These are phyloP conservation scores for Cladosporium sp. DNA, from an alignment of 2,329 filamentous ascomycete genomes.

Conservation along the genomic window DNA sequence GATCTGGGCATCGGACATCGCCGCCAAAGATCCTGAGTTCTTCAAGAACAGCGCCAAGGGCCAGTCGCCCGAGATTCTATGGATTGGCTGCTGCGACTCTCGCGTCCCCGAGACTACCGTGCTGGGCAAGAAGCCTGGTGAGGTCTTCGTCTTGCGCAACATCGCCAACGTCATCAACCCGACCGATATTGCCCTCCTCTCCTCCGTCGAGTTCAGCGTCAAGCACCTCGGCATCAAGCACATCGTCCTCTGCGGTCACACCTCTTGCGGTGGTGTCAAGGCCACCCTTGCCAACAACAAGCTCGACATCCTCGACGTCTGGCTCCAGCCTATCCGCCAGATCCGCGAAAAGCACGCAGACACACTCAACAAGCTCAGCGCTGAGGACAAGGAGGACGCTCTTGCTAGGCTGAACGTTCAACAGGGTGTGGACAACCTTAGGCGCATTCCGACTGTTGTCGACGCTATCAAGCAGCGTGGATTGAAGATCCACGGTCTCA, in stretches of 20 bases:
- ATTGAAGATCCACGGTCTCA: conserved; percentile 69
- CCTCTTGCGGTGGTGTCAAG: conserved; percentile 55
- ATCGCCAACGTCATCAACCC: conserved; percentile 78
- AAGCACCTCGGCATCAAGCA: conserved; percentile 63
- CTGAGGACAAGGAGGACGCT: conserved; percentile 51
- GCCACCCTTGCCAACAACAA: conserved; percentile 54
- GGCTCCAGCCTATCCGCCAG: conserved; percentile 55
- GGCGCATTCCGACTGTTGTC: conserved; percentile 64
- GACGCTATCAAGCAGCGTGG: conserved; percentile 68
- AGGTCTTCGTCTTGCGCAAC: conserved; percentile 87
- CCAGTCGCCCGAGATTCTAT: conserved; percentile 66
- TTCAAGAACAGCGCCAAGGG: conserved; percentile 64
- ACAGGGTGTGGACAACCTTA: conserved; percentile 61
- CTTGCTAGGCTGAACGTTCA: conserved; percentile 76
- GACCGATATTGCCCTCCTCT: conserved; percentile 69
- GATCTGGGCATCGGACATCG: conserved; percentile 64
- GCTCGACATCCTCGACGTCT: conserved; percentile 57
- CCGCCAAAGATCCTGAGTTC: conserved; percentile 64
- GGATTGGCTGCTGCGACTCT: conserved; percentile 84
- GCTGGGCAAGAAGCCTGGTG: conserved; percentile 71
- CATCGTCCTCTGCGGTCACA: conserved; percentile 60
- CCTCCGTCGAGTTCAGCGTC: conserved; percentile 78
- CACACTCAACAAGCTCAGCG: conserved; percentile 44
- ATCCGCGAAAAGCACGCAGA: conserved; percentile 51
- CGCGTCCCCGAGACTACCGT: conserved; percentile 80